These are phyloP conservation scores for Protomyces lactucae-debilis DNA, from an alignment of 1,139 yeast genomes.

Conservation along the genomic window DNA sequence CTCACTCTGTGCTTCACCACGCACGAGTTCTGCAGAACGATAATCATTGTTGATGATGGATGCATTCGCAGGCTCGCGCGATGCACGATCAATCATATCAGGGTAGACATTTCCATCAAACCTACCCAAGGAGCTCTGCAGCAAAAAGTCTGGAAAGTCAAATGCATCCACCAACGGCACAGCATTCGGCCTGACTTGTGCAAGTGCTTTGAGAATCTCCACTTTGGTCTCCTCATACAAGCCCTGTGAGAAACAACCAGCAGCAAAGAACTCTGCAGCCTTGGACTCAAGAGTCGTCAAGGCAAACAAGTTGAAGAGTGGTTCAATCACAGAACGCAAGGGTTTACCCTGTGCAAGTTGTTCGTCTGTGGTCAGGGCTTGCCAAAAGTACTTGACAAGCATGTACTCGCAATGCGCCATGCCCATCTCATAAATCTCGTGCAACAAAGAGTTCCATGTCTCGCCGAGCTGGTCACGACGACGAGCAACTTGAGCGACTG, in stretches of 20 bases:
- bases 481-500: conserved; percentile 21
- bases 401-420: conserved; percentile 27
- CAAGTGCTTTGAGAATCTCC: conserved; percentile 12
- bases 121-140: conserved; percentile 75
- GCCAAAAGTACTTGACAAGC: conserved; percentile 22
- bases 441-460: conserved; percentile 26
- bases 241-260: conserved; percentile 24
- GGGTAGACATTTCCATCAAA: conserved; percentile 25
- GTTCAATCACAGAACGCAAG: conserved; percentile 13
- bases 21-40: conserved; percentile 18
- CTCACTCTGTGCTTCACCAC: conserved; percentile 23
- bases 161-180: conserved; percentile 83
- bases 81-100: conserved; percentile 26
- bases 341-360: conserved; percentile 1
- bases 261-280: conserved; percentile 25
- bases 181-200: conserved; percentile 35
- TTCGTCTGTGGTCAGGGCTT: conserved; percentile 14
- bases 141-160: conserved; percentile 74
- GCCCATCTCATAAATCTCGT: conserved; percentile 23
- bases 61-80: conserved; percentile 23
- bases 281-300: conserved; percentile 19
- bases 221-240: conserved; percentile 9
- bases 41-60: conserved; percentile 14
- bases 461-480: conserved; percentile 20
- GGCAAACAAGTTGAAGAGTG: conserved; percentile 13